Evolutionary conservation across 2,329 filamentous ascomycete genomes (phyloP).

Genomic region (Hymenoscyphus albidus): DNA sequence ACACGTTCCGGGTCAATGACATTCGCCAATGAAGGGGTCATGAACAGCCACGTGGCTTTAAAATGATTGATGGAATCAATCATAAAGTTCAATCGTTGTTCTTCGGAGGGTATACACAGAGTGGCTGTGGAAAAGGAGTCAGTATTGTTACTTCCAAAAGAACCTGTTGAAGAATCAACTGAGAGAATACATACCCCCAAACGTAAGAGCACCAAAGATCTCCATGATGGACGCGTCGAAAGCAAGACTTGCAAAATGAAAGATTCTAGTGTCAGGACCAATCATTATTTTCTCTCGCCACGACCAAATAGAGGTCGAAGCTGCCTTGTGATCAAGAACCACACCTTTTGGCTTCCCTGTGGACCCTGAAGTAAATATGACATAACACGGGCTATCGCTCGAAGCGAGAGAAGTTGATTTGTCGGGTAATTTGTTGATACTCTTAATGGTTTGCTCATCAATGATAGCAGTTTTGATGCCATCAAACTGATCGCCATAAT

Average conservation of each 20-base stretch:
- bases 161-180: no score
- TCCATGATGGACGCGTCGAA: conserved; percentile 24
- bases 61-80: conserved; percentile 18
- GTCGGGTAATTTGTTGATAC: not conserved
- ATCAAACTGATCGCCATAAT: not conserved
- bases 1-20: conserved; percentile 83
- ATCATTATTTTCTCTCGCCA: conserved; percentile 10
- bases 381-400: not conserved
- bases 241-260: conserved; percentile 25
- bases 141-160: no score
- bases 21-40: conserved; percentile 40
- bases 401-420: not conserved
- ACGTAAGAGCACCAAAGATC: conserved; percentile 20
- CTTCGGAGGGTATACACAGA: conserved; percentile 26
- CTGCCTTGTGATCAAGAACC: conserved; percentile 13
- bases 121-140: not conserved
- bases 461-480: not conserved
- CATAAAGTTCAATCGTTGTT: conserved; percentile 21
- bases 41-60: conserved; percentile 18
- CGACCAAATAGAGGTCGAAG: conserved; percentile 12
- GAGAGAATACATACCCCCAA: conserved; percentile 13
- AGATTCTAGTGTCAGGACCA: conserved; percentile 9
- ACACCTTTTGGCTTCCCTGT: conserved; percentile 29
- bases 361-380: conserved; percentile 14
- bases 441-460: not conserved